A percentile compares a stretch with the other conserved stretches of the same genome.
Conservation (phyloP, 768 basidiomycete species). For the Leccinum arenicola region DNA sequence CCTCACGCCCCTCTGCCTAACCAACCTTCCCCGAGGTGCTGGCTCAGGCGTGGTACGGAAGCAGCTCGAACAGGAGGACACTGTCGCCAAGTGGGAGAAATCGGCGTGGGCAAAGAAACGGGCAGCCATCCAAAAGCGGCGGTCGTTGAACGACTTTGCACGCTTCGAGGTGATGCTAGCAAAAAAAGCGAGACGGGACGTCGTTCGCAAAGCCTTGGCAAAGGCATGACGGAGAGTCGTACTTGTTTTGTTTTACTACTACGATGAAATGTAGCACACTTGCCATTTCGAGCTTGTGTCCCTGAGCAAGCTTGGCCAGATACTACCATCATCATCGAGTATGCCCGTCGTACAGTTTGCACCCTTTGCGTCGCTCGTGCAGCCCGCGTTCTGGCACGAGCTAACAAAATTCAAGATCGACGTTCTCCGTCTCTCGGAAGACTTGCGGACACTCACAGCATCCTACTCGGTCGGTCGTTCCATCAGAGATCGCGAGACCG, state of each 20-base stretch:
- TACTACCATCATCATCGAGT: not conserved
- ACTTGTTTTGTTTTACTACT: not conserved
- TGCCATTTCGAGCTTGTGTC: constrained; percentile 12
- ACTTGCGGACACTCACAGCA: constrained; percentile 58
- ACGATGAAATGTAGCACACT: not conserved
- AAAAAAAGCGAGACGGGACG: constrained; percentile 85
- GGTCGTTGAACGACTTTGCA: constrained; percentile 84
- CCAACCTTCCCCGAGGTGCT: constrained; percentile 83
- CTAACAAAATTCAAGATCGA: constrained; percentile 90
- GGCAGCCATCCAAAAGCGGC: constrained; percentile 67
- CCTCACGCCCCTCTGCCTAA: constrained; percentile 82
- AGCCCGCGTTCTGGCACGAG: constrained; percentile 91
- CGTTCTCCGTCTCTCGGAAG: constrained; percentile 78
- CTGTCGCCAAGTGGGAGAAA: constrained; percentile 85
- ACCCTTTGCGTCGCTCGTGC: constrained; percentile 82
- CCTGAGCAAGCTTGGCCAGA: not conserved
- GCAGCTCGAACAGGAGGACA: constrained; percentile 80
- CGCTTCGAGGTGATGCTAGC: constrained; percentile 85
- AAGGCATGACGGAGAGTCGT: constrained; percentile 36
- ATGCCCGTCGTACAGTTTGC: constrained; percentile 79
- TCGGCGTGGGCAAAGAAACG: constrained; percentile 89
- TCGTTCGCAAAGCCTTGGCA: constrained; percentile 64
- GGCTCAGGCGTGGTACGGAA: constrained; percentile 81
- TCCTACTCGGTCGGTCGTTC: constrained; percentile 70
- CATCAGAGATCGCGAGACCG: constrained; percentile 75